Evolutionary conservation across 1,284 basidiomycete genomes (phyloP).

Genomic region (Sanghuangporus weigelae): DNA sequence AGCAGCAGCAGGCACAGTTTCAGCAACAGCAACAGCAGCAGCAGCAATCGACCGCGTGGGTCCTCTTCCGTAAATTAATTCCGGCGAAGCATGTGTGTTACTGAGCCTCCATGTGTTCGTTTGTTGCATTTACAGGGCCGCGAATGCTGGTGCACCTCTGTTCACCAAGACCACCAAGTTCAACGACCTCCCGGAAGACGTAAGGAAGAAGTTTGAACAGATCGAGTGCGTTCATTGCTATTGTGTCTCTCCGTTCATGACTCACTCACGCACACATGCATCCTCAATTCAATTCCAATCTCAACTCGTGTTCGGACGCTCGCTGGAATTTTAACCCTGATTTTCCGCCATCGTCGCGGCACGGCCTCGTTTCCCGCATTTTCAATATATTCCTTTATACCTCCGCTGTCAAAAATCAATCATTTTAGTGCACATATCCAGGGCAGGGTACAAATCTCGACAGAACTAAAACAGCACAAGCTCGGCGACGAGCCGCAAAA

Average conservation of each 20-base stretch:
- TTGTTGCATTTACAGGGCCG: background rate
- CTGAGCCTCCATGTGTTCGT: background rate
- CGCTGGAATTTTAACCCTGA: background rate
- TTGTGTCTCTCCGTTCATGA: slow-evolving; percentile 1
- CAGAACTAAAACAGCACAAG: slow-evolving; percentile 70
- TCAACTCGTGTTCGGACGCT: too few relatives aligned
- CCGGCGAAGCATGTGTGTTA: background rate
- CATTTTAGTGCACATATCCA: slow-evolving; percentile 60
- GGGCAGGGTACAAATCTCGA: slow-evolving; percentile 70
- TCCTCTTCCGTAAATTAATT: background rate
- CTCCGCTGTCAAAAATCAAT: background rate
- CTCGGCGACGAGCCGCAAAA: slow-evolving; percentile 70
- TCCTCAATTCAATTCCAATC: background rate
- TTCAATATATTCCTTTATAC: background rate
- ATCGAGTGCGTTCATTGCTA: slow-evolving; percentile 51
- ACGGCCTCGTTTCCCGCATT: background rate
- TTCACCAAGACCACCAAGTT: slow-evolving; percentile 77
- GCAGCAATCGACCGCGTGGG: slow-evolving; percentile 15
- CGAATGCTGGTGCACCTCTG: slow-evolving; percentile 32
- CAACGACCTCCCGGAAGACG: slow-evolving; percentile 72
- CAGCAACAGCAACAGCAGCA: slow-evolving; percentile 6
- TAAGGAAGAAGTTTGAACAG: slow-evolving; percentile 59
- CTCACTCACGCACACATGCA: background rate
- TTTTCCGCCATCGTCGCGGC: background rate
- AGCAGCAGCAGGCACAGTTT: background rate